A percentile compares a stretch with the other conserved stretches of the same genome.
Evolutionary conservation across 1,139 yeast genomes (phyloP).

Genomic region (Hansenula lynferdii): DNA sequence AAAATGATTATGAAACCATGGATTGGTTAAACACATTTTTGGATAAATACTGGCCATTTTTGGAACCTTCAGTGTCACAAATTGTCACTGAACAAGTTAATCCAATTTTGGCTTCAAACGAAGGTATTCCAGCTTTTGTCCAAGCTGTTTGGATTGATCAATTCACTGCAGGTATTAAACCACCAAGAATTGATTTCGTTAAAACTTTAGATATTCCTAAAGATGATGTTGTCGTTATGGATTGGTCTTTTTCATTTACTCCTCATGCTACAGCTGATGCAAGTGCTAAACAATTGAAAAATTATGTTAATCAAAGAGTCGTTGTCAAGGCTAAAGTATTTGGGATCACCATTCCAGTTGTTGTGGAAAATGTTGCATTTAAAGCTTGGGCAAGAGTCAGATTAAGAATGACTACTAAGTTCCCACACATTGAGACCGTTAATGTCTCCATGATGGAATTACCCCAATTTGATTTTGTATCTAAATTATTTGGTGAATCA

Average conservation of each 20-base stretch:
- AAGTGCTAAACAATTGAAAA: constrained; percentile 77
- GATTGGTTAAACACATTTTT: constrained; percentile 90
- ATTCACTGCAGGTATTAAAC: constrained; percentile 90
- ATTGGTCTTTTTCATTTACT: constrained; percentile 85
- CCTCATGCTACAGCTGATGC: constrained; percentile 87
- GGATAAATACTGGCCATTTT: constrained; percentile 85
- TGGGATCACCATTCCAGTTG: constrained; percentile 61
- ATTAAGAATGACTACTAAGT: constrained; percentile 81
- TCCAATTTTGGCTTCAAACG: constrained; percentile 65
- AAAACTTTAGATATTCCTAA: constrained; percentile 85
- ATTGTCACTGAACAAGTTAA: constrained; percentile 83
- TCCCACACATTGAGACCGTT: constrained; percentile 90
- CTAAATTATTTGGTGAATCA: constrained; percentile 68
- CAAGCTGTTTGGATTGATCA: constrained; percentile 81
- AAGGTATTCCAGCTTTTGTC: constrained; percentile 79
- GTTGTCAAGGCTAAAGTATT: constrained; percentile 64
- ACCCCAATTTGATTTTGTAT: constrained; percentile 80
- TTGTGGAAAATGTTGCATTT: constrained; percentile 58
- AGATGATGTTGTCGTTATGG: constrained; percentile 93
- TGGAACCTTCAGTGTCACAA: constrained; percentile 88
- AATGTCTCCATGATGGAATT: constrained; percentile 81
- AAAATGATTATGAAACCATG: constrained; percentile 86
- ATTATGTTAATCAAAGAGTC: constrained; percentile 75
- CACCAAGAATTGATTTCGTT: constrained; percentile 87
- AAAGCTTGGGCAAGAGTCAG: constrained; percentile 72